Conservation (phyloP, 1,284 basidiomycete genomes). For the Ceratobasidium sp. region DNA sequence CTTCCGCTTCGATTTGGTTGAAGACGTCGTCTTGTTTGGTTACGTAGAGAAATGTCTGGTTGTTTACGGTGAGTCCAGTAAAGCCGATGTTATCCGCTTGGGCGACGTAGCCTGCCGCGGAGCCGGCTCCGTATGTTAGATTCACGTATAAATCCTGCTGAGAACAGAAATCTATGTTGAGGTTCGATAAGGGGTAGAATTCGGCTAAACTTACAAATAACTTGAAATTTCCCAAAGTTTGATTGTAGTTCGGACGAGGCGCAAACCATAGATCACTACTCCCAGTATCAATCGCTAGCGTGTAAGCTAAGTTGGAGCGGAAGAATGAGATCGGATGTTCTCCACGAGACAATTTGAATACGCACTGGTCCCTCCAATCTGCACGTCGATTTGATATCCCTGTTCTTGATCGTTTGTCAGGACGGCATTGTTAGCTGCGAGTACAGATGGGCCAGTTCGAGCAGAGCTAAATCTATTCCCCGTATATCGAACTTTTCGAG, state of each 20-base stretch:
- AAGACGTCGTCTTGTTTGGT: background rate
- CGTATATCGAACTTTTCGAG: background rate
- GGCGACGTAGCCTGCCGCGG: constrained; percentile 8
- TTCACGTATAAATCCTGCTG: constrained; percentile 17
- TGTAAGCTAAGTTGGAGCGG: background rate
- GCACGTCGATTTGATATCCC: background rate
- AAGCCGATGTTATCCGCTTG: constrained; percentile 20
- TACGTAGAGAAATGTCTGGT: constrained; percentile 28
- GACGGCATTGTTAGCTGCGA: background rate
- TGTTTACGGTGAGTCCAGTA: constrained; percentile 23
- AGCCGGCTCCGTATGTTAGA: constrained; percentile 31
- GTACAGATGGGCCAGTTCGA: background rate
- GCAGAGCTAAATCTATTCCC: background rate
- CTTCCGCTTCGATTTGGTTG: constrained; percentile 3
- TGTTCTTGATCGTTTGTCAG: background rate
- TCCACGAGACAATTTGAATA: background rate
- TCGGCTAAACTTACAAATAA: constrained; percentile 17
- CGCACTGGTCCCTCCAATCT: background rate
- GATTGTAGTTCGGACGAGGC: constrained; percentile 17
- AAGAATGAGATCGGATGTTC: background rate
- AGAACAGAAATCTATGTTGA: background rate
- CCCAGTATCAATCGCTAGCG: constrained; percentile 30
- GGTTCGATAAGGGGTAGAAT: background rate
- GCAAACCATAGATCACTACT: constrained; percentile 37
- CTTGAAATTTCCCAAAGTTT: constrained; percentile 7